Base-by-base conservation (phyloP, 2,329 filamentous ascomycete genomes). In the Colletotrichum sp. region DNA sequence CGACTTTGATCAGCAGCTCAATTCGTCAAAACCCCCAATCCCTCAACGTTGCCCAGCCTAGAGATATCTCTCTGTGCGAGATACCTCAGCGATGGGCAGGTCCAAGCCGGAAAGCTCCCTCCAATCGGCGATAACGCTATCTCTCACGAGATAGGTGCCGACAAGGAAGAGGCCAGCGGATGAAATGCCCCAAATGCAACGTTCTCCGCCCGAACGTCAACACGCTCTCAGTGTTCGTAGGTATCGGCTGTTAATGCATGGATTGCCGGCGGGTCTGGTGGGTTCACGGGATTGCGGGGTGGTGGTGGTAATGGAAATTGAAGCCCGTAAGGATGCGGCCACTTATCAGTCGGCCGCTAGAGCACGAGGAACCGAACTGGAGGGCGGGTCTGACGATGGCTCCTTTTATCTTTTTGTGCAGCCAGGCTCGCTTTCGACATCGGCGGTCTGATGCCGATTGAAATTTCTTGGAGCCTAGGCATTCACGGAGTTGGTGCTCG, bases 281-380 rank as follows among this genome's bases (percentile, higher is more conserved):
- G 55, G 30, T 52, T 66, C 26, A 9, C 18, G 15, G 55, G 36
- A 62, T 34, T 62, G 55, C 67, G 67, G 55, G 67, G 36, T 26
- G 36, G 55, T 24, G 44, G n/a, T 52, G 4, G n/a, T 13, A 52
- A 24, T 21, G 44, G n/a, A 21, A 52, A 21, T 21, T 21, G 44
- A 52, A 52, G 44, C n/a, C 44, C 44, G 44, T 52, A 24, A 39
- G 57, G 64, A 57, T 36, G n/a, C 6, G 36, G 28, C 1, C 36
- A 69, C 26, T 36, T 69, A 62, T 73, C 71, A 55, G n/a, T 73
- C 71, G 71, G 71, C 64, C 65, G 39, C 71, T 73, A 73, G 57
- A 69, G 71, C 55, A 69, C 16, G 36, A 52, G 16, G 4, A 9
- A 44, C 67, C 67, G 67, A 69, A 69, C 8, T 13, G 26, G 52